Evolutionary conservation across 2,329 filamentous ascomycete genomes (phyloP), one percentile per base, ranked within the genome.

Genomic region (Bipolaris bicolor): DNA sequence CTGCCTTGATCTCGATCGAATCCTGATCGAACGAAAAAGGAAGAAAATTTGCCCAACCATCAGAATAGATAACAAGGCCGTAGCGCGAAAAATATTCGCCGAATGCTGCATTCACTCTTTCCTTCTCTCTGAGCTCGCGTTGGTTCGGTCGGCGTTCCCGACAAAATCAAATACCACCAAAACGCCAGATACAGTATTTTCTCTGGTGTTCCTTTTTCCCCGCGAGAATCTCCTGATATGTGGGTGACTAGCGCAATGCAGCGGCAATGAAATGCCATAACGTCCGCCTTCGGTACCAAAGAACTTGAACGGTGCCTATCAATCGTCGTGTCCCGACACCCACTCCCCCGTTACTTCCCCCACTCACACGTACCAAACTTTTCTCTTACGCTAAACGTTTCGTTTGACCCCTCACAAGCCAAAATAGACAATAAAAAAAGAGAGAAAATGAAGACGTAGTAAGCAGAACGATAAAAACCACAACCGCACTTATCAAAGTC

Each of bases 241-340:
- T 43, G 20, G 7, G 15, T 15, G 7, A 15, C 7, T 22, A 43
- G 20, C 40, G 40, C 20, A 15, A 26, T 7, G 22, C 40, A 26
- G 20, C 40, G 16, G 18, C 24, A 43, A 20, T 31, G 10, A 15
- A n/a, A 18, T 43, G 20, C 22, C 40, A 43, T 15, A 22, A 43
- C 20, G 7, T 43, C 40, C 29, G 4, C 29, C 13, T 37, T 48
- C 46, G 46, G 16, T 48, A 48, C 46, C 46, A 48, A 48, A 37
- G 22, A 37, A 26, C 5, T 16, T 5, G 9, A 24, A n/a, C 33
- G 7, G n/a, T 16, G 10, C 29, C 29, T 31, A 31, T 31, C 29
- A 37, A 9, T 13, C 20, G 31, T 48, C 43, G n/a, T 11, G n/a
- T 29, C 13, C 15, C 16, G 18, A 31, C 29, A 13, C 16, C 29